Conservation (phyloP, 225 moss, liverwort and hornwort genomes). For the Physcomitrellopsis africana region DNA sequence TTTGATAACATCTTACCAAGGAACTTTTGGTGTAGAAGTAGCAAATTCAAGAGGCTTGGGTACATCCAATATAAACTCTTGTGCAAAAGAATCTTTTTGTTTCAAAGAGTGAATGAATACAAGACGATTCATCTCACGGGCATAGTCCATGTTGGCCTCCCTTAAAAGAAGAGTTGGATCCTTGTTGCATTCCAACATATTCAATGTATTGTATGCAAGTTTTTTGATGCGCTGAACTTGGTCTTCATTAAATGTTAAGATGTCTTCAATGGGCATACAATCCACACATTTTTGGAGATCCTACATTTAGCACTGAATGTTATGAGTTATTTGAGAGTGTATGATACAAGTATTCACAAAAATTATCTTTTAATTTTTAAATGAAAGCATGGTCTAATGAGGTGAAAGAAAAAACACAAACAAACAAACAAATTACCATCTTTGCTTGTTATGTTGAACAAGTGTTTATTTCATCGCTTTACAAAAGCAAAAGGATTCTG, state of each 20-base stretch:
- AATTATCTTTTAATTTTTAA: too few species aligned
- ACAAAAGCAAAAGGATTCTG: too few species aligned
- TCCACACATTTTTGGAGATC: conserved; percentile 46
- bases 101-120: conserved; percentile 67
- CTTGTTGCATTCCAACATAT: conserved; percentile 59
- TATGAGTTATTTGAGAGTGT: too few species aligned
- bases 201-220: conserved; percentile 61
- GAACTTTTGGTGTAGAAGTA: conserved; percentile 33
- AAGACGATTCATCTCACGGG: conserved; percentile 70
- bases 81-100: conserved; percentile 40
- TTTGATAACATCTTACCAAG: conserved; percentile 45
- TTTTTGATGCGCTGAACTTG: conserved; percentile 59
- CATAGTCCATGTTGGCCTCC: conserved; percentile 76
- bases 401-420: too few species aligned
- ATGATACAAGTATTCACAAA: too few species aligned
- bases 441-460: too few species aligned
- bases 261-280: conserved; percentile 86
- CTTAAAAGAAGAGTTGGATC: conserved; percentile 55
- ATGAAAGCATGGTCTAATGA: too few species aligned
- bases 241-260: conserved; percentile 47
- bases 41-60: conserved; percentile 42
- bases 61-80: conserved; percentile 63
- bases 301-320: too few species aligned
- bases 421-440: too few species aligned
- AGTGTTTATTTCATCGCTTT: too few species aligned